A percentile compares a stretch with the other conserved stretches of the same genome.
These are phyloP conservation scores for Ogataea allantospora DNA, from an alignment of 805 yeast species.

Conservation along the genomic window DNA sequence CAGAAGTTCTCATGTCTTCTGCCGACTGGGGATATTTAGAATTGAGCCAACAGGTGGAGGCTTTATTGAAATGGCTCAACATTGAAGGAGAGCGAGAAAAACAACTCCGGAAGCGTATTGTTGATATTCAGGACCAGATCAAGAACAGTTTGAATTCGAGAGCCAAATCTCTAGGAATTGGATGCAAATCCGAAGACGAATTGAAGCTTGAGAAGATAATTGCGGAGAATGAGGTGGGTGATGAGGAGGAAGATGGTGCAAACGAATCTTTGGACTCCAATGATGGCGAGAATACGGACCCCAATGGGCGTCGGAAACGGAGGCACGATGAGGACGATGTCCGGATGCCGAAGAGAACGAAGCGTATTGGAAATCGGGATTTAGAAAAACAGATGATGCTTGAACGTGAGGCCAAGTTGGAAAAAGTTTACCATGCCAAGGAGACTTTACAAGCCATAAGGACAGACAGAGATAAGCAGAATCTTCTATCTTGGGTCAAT, in stretches of 20 bases:
- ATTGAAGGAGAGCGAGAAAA: slow-evolving; percentile 76
- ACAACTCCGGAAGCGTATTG: slow-evolving; percentile 59
- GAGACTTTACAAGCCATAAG: slow-evolving; percentile 34
- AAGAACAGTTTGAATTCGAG: slow-evolving; percentile 57
- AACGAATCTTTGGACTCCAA: no score
- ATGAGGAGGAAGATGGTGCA: slow-evolving; percentile 31
- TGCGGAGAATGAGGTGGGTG: slow-evolving; percentile 37
- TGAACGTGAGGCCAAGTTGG: slow-evolving; percentile 35
- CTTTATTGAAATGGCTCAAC: slow-evolving; percentile 63
- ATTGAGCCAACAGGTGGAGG: slow-evolving; percentile 52
- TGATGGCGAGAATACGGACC: no score
- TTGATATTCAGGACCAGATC: slow-evolving; percentile 50
- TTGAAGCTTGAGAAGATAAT: slow-evolving; percentile 40
- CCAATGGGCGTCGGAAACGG: slow-evolving; percentile 27
- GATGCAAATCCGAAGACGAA: slow-evolving; percentile 42
- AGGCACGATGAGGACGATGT: slow-evolving; percentile 24
- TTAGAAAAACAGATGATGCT: slow-evolving; percentile 31
- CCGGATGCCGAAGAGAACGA: slow-evolving; percentile 34
- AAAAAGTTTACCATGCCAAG: slow-evolving; percentile 24
- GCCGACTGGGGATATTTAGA: slow-evolving; percentile 74
- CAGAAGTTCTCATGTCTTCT: slow-evolving; percentile 50
- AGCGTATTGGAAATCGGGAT: slow-evolving; percentile 35
- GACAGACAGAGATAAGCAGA: slow-evolving; percentile 40
- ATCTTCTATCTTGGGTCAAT: slow-evolving; percentile 63
- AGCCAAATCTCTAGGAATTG: slow-evolving; percentile 49